Evolutionary conservation across 2,329 filamentous ascomycete genomes (phyloP), one percentile per base, ranked within the genome.

Genomic region (Scedosporium minutisporum): DNA sequence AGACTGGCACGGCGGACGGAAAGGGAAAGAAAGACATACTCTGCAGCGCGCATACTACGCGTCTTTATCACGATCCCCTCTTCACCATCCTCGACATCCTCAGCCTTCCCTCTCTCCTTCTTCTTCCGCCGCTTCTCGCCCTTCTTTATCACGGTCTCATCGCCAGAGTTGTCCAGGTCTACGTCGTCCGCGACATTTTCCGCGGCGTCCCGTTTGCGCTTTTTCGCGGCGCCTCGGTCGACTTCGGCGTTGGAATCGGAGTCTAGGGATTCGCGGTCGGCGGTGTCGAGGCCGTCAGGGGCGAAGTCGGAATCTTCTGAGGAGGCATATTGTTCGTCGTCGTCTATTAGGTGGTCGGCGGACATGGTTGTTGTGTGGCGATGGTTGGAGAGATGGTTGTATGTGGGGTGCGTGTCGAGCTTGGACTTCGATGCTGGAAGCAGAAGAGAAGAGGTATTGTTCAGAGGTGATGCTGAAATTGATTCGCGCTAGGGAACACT

Each of bases 271-370:
- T 82, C 85, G 4, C 82, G 82, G 10, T 75, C 77, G 16, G 76
- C 79, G 38, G 77, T 78, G 44, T 74, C 68, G 29, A 70, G 79
- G 18, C 78, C 77, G 57, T 85, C 85, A n/a, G 83, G 84, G 25
- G 86, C 82, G 65, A 91, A 91, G 70, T 91, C 87, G 9, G 87
- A 89, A 70, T 91, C 88, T 67, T 90, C 85, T 3, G 87, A 87
- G 1, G 87, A 90, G 16, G 80, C 83, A 68, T 90, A 90, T 64
- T 84, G 76, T 64, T 83, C 81, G 38, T 84, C 80, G 23, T 80
- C 78, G 18, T 81, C 79, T 62, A 72, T 21, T n/a, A 42, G 66
- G 21, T 73, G 71, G 58, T 79, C 77, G 58, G 73, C 68, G 12
- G 75, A 67, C 80, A 83, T 83, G 61, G 65, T 74, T 62, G 57